Conservation (phyloP, 1,284 basidiomycete species). For the Cryptococcus sp. region DNA sequence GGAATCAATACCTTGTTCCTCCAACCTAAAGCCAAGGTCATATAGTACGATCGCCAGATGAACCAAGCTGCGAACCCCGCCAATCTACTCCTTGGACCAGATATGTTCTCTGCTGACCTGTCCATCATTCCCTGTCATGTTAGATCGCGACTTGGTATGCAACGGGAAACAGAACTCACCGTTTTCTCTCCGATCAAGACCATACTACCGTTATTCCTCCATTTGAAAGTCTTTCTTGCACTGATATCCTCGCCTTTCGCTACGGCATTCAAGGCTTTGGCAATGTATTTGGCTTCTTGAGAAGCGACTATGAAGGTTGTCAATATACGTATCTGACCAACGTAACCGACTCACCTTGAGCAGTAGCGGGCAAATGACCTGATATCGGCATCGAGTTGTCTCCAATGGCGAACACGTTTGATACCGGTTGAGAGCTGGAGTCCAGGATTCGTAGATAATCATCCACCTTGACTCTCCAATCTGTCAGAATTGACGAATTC, state of each 20-base stretch:
- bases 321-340: not conserved
- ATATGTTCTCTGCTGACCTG: constrained; percentile 56
- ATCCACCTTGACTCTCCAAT: constrained; percentile 57
- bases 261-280: constrained; percentile 62
- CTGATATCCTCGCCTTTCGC: constrained; percentile 49
- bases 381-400: constrained; percentile 65
- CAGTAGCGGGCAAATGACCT: constrained; percentile 71
- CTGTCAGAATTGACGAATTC: constrained; percentile 3
- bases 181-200: constrained; percentile 74
- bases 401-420: constrained; percentile 77
- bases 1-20: constrained; percentile 73
- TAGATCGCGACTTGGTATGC: not conserved
- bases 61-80: constrained; percentile 23
- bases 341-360: constrained; percentile 56
- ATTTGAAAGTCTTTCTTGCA: constrained; percentile 56
- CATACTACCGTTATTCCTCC: constrained; percentile 67
- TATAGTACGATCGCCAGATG: constrained; percentile 49
- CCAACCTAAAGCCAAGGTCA: constrained; percentile 65
- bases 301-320: constrained; percentile 59
- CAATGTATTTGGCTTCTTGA: constrained; percentile 71
- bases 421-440: constrained; percentile 57
- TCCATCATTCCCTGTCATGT: constrained; percentile 64
- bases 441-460: constrained; percentile 59
- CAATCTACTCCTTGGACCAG: constrained; percentile 60
- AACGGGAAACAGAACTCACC: constrained; percentile 24